Evolutionary conservation across 352 stramenopile species (phyloP), one percentile per base, ranked within the genome.

Genomic region (Pythium volutum): DNA sequence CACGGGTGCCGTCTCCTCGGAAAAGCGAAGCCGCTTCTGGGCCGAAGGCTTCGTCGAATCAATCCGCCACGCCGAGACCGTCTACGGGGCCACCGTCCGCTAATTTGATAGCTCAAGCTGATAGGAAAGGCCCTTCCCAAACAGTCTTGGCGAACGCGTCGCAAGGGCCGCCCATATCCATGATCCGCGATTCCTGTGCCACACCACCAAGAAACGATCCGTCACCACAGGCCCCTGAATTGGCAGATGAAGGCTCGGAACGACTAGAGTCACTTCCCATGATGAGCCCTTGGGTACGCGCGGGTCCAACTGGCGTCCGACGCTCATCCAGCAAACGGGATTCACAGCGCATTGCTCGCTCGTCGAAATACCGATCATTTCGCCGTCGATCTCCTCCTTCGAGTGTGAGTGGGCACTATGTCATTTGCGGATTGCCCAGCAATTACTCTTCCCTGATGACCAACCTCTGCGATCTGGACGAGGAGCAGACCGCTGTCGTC

Each of bases 351-450:
- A 27, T 68, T 20, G 54, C 51, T 38, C 66, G 63, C 50, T 63
- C 75, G 25, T 82, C 68, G 16, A 67, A 72, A 61, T 57, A 80
- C 69, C 66, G 70, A 15, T 75, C 74, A 23, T 63, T 81, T 42
- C 52, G 55, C 6, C 50, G 72, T 4, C 48, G 48, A 23, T 27
- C 64, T 1, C 70, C 77, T 1, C 80, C 83, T 12, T 16, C 27
- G n/a, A 39, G 72, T 27, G 47, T 88, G 0, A 50, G 16, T 22
- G 69, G 73, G 5, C 80, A 90, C 59, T 88, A 77, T n/a, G 80
- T 92, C 0, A 59, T 89, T 0, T 92, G 83, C n/a, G 80, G 83
- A 9, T 85, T 72, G 1, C 80, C 80, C 7, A 88, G 72, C 50
- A 87, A 69, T 36, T 88, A 88, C 49, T 20, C 67, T 0, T 75